Evolutionary conservation across 2,329 filamentous ascomycete species (phyloP), one percentile per base, ranked within the genome.

Genomic region (Nothomitra cinnamomea): DNA sequence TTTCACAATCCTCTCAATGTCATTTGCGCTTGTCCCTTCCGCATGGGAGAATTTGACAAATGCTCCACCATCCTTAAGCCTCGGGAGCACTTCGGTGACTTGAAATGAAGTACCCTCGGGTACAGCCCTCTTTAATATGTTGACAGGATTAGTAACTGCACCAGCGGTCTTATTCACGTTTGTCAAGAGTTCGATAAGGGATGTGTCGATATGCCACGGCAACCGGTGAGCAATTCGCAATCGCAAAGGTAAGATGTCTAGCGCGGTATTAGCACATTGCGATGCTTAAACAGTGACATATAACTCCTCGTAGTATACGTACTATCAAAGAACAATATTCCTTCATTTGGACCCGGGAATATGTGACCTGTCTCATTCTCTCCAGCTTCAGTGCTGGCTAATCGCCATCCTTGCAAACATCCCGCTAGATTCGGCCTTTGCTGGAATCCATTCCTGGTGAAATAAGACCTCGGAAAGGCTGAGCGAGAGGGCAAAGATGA

Each of bases 321-420:
- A 89, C 85, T 94, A 64, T 94, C 88, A 62, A 96, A 82, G 70
- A 94, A 98, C 5, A 95, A 67, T 47, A 96, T 81, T 0, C 83
- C 82, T 69, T 96, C 87, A 60, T 89, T 84, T 1, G 82, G 70
- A 2, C 73, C 75, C 10, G 85, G 76, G n/a, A 76, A 72, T 59
- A 96, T 95, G 61, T 95, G 88, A 0, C 92, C 90, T 24, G 40
- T 60, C 35, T 64, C 60, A 35, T 64, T 59, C 24, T 64, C 61
- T 19, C 62, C 62, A 13, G 62, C 60, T 47, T 62, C 61, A 1
- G 57, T 57, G 13, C 60, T 57, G 22, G 48, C 55, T 19, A 42
- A 55, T 24, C 61, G 52, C 28, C 52, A 55, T 19, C 53, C 51
- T 19, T 25, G 15, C 10, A 52, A 38, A 43, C 21, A 5, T 24